Conservation (phyloP, 139 green algal species). For the Astrephomene gubernaculifera region DNA sequence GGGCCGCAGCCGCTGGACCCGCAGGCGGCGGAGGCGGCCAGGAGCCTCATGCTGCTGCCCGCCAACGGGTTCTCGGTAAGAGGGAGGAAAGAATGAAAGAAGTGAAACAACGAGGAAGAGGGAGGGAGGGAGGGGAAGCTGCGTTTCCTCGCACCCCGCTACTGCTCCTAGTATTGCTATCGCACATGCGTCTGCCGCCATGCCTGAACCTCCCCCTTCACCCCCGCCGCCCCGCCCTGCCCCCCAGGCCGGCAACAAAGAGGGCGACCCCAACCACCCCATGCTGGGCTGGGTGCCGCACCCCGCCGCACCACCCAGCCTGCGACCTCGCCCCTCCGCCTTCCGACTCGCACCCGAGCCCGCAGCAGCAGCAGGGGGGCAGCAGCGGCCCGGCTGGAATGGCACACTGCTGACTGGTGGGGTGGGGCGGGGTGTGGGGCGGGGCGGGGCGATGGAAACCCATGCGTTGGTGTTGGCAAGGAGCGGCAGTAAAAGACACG, state of each 20-base stretch:
- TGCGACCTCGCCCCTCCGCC: background rate
- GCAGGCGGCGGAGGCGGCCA: background rate
- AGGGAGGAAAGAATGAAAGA: background rate
- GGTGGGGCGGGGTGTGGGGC: background rate
- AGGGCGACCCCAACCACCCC: slow-evolving; percentile 34
- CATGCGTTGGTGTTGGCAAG: background rate
- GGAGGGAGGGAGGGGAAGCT: background rate
- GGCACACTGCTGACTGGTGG: background rate
- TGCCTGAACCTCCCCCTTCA: background rate
- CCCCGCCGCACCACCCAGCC: background rate
- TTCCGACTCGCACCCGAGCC: background rate
- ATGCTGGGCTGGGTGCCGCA: background rate
- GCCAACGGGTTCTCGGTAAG: slow-evolving; percentile 23
- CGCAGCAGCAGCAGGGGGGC: background rate
- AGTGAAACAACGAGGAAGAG: background rate
- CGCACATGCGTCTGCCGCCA: too few species aligned
- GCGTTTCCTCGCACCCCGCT: background rate
- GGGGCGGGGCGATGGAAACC: background rate
- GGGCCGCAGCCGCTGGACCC: slow-evolving; percentile 26
- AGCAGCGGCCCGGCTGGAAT: background rate
- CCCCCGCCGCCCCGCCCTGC: background rate
- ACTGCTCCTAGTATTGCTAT: background rate
- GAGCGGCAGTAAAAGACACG: too few species aligned
- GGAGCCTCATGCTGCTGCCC: slow-evolving; percentile 8
- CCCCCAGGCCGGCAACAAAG: slow-evolving; percentile 8